A percentile compares a stretch with the other conserved stretches of the same genome.
These are phyloP conservation scores for Tanacetum coccineum DNA, from an alignment of 129 eudicot species.

Conservation along the genomic window DNA sequence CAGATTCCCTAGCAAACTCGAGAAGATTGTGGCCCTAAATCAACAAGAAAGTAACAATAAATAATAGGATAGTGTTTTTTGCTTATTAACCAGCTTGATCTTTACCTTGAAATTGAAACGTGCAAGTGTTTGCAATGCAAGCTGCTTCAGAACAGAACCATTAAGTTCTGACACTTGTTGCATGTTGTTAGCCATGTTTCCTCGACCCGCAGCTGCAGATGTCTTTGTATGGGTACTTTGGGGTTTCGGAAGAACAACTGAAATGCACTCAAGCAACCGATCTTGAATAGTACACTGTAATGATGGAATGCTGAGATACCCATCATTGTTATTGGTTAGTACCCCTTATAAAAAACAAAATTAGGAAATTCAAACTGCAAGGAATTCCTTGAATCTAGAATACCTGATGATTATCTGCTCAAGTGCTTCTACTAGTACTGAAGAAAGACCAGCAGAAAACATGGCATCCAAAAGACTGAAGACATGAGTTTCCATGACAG, in stretches of 20 bases:
- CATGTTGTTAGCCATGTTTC: constrained; percentile 35
- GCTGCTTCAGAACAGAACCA: constrained; percentile 86
- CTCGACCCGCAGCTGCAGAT: constrained; percentile 45
- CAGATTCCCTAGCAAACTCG: constrained; percentile 85
- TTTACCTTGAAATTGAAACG: constrained; percentile 85
- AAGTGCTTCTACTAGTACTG: constrained; percentile 77
- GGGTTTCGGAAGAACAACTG: constrained; percentile 68
- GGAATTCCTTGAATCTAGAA: background rate
- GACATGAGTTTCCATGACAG: constrained; percentile 74
- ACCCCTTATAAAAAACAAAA: constrained; percentile 11
- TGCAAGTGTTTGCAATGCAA: constrained; percentile 92
- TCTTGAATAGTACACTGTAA: constrained; percentile 83
- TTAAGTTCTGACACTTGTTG: constrained; percentile 68
- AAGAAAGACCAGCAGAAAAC: constrained; percentile 86
- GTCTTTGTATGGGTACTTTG: constrained; percentile 53
- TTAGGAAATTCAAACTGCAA: background rate
- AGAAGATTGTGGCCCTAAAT: constrained; percentile 90
- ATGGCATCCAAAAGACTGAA: constrained; percentile 82
- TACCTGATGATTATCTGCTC: constrained; percentile 79
- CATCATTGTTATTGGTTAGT: constrained; percentile 18
- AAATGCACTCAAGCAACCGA: constrained; percentile 78
- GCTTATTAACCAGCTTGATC: constrained; percentile 2
- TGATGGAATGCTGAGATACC: constrained; percentile 72
- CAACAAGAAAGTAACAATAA: constrained; percentile 17
- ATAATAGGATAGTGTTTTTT: constrained; percentile 5